Conservation (phyloP, 2,329 filamentous ascomycete genomes). For the Colletotrichum ledebouriae region DNA sequence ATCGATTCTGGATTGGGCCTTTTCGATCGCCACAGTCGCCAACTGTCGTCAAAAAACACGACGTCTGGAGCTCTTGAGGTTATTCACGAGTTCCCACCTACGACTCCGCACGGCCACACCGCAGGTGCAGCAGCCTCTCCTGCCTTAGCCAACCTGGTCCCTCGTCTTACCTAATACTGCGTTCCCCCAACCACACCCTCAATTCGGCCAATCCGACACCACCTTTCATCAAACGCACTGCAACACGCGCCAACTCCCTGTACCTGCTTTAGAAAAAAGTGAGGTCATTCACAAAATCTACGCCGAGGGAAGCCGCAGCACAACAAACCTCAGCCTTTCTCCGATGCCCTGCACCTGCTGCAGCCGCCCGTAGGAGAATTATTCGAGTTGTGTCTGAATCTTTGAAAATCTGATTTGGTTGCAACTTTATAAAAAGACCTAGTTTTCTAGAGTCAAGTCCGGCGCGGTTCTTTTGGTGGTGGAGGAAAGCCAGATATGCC, state of each 20-base stretch:
- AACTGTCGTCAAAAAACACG: slow-evolving; percentile 40
- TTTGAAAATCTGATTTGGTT: not conserved
- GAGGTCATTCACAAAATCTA: slow-evolving; percentile 43
- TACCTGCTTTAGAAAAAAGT: slow-evolving; percentile 26
- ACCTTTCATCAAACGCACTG: slow-evolving; percentile 28
- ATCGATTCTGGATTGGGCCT: slow-evolving; percentile 44
- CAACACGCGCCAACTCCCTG: slow-evolving; percentile 31
- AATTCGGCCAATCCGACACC: slow-evolving; percentile 37
- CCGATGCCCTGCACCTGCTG: slow-evolving; percentile 22
- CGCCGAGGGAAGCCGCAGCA: slow-evolving; percentile 13
- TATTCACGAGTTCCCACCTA: slow-evolving; percentile 44
- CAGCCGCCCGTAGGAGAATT: not conserved
- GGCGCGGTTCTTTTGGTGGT: slow-evolving; percentile 34
- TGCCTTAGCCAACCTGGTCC: slow-evolving; percentile 36
- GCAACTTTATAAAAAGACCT: slow-evolving; percentile 1
- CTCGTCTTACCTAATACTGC: slow-evolving; percentile 41
- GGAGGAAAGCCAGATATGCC: slow-evolving; percentile 43
- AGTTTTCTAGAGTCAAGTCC: slow-evolving; percentile 10
- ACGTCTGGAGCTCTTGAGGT: slow-evolving; percentile 42
- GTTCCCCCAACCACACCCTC: slow-evolving; percentile 21
- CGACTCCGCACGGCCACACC: slow-evolving; percentile 43
- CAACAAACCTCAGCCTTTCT: slow-evolving; percentile 1
- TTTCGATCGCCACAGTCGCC: slow-evolving; percentile 43
- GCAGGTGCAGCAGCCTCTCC: slow-evolving; percentile 37
- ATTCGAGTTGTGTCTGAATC: slow-evolving; percentile 1